phyloP scores from a whole-genome alignment of 2,329 filamentous ascomycete genomes.

The Hymenoscyphus scutula region DNA sequence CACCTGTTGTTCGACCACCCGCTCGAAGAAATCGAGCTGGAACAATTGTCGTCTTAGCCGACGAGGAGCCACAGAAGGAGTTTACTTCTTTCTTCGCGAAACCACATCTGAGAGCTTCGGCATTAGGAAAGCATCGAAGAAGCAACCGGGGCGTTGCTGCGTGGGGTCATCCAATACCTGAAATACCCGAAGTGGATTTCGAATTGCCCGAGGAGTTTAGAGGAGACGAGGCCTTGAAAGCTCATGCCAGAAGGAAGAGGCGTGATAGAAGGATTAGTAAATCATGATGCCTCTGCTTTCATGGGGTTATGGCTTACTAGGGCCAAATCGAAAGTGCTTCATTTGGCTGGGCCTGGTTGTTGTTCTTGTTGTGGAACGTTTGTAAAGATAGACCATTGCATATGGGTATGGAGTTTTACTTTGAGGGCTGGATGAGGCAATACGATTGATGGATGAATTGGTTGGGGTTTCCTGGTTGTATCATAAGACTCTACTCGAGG shows the following conservation, averaged over 20 bases:
- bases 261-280: slow-evolving; percentile 35
- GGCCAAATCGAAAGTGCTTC: slow-evolving; percentile 39
- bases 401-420: slow-evolving; percentile 12
- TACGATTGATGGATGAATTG: background rate
- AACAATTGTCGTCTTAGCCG: slow-evolving; percentile 24
- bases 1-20: slow-evolving; percentile 31
- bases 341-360: slow-evolving; percentile 28
- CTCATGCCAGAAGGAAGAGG: slow-evolving; percentile 61
- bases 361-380: slow-evolving; percentile 3
- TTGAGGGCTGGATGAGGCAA: background rate
- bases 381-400: slow-evolving; percentile 19
- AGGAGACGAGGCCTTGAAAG: slow-evolving; percentile 50
- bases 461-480: slow-evolving; percentile 13
- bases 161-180: slow-evolving; percentile 79
- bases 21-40: slow-evolving; percentile 32
- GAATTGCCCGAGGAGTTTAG: slow-evolving; percentile 59
- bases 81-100: slow-evolving; percentile 84
- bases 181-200: slow-evolving; percentile 70
- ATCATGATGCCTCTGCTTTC: slow-evolving; percentile 9
- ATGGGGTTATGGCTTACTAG: slow-evolving; percentile 13
- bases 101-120: slow-evolving; percentile 70
- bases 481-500: slow-evolving; percentile 12
- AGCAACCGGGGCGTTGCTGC: slow-evolving; percentile 69
- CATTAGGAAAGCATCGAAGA: slow-evolving; percentile 69
- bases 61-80: slow-evolving; percentile 47